A percentile compares a stretch with the other conserved stretches of the same genome.
These are phyloP conservation scores for Aspergillus calidoustus DNA, from an alignment of 2,329 filamentous ascomycete species.

Conservation along the genomic window DNA sequence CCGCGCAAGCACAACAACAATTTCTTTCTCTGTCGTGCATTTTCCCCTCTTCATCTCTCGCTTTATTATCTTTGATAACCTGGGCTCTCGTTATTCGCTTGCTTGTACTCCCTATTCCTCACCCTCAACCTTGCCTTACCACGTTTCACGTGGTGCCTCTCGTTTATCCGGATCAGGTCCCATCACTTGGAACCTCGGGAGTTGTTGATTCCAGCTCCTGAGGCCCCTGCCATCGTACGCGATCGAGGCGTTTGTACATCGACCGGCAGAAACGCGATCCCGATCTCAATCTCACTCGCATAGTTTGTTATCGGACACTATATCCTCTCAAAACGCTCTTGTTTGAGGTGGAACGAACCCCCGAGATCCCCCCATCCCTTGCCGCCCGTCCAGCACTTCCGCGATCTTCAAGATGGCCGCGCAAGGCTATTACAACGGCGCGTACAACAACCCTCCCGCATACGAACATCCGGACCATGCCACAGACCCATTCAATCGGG, in stretches of 20 bases:
- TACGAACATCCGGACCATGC: constrained; percentile 41
- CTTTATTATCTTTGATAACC: not conserved
- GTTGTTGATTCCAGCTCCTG: constrained; percentile 13
- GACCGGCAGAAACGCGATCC: not conserved
- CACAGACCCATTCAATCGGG: constrained; percentile 44
- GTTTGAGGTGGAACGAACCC: not conserved
- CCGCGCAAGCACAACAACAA: constrained; percentile 11
- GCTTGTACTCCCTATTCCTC: not conserved
- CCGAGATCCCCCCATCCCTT: constrained; percentile 3
- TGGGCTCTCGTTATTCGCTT: not conserved
- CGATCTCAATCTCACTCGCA: not conserved
- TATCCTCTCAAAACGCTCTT: not conserved
- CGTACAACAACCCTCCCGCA: constrained; percentile 40
- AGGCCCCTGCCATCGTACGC: not conserved
- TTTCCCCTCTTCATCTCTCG: not conserved
- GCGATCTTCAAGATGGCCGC: constrained; percentile 58
- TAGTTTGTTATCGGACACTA: not conserved
- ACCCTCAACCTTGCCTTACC: not conserved
- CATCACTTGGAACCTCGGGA: constrained; percentile 5
- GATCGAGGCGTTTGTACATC: not conserved
- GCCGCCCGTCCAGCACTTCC: constrained; percentile 5
- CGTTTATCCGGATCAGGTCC: constrained; percentile 18
- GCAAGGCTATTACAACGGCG: constrained; percentile 67
- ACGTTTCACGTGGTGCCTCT: constrained; percentile 9
- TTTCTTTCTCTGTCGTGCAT: constrained; percentile 9